phyloP scores from a whole-genome alignment of 495 filamentous ascomycete species.

The Copromyces sp. region DNA sequence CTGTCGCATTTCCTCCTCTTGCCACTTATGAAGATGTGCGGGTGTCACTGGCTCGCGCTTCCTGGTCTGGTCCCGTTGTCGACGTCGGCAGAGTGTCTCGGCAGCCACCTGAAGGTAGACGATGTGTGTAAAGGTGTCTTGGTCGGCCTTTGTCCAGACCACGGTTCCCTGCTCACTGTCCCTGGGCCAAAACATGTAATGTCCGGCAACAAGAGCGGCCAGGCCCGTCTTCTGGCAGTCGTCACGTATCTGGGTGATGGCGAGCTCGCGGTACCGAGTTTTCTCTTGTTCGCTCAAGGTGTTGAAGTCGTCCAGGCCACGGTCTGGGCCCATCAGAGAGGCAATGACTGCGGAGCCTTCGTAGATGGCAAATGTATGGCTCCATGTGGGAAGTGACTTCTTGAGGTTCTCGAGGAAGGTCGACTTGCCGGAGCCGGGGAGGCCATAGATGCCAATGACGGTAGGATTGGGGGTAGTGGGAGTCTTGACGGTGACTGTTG shows the following conservation, averaged over 20 bases:
- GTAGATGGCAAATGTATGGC: constrained; percentile 36
- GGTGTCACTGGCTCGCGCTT: constrained; percentile 26
- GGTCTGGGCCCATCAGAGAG: constrained; percentile 26
- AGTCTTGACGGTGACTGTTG: not conserved
- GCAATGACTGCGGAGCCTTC: constrained; percentile 46
- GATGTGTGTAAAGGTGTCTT: constrained; percentile 48
- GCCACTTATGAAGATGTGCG: constrained; percentile 42
- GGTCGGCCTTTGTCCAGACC: constrained; percentile 40
- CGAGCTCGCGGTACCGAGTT: constrained; percentile 29
- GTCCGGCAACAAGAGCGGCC: constrained; percentile 46
- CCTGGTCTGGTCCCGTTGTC: constrained; percentile 29
- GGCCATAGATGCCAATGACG: constrained; percentile 50
- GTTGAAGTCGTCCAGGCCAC: constrained; percentile 43
- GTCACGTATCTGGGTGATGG: constrained; percentile 38
- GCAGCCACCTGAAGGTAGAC: constrained; percentile 45
- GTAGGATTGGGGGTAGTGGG: constrained; percentile 17
- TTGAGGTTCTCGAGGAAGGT: constrained; percentile 37
- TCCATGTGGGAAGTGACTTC: constrained; percentile 17
- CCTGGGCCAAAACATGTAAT: constrained; percentile 51
- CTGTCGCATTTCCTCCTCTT: constrained; percentile 37
- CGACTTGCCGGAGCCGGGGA: constrained; percentile 54
- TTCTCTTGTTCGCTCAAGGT: constrained; percentile 31
- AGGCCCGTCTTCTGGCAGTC: constrained; percentile 28
- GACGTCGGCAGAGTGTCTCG: constrained; percentile 26
- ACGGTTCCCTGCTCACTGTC: constrained; percentile 18